phyloP scores from a whole-genome alignment of 177 flowering plant species.

The Vitis hybrid region DNA sequence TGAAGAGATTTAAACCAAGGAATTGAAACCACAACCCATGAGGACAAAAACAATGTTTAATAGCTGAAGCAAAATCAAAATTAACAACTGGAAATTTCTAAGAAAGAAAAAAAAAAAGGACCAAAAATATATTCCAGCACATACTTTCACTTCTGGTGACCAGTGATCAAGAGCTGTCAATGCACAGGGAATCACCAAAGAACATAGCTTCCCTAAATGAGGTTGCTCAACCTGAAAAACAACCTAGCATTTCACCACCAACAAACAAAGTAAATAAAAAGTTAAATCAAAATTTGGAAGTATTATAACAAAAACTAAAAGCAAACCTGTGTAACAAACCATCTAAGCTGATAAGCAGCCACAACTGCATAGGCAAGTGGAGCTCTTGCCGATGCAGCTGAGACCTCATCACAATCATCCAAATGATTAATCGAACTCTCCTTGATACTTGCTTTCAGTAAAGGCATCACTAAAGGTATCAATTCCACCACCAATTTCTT shows the following conservation, averaged over 20 bases:
- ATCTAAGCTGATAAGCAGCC: slow-evolving; percentile 83
- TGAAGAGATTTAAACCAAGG: slow-evolving; percentile 25
- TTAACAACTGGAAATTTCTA: too few relatives aligned
- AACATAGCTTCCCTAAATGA: slow-evolving; percentile 62
- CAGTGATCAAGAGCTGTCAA: slow-evolving; percentile 93
- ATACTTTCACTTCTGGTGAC: slow-evolving; percentile 89
- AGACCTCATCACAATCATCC: slow-evolving; percentile 47
- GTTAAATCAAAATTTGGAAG: neutral
- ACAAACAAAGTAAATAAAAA: neutral
- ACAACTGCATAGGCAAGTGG: slow-evolving; percentile 73
- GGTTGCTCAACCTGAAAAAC: slow-evolving; percentile 58
- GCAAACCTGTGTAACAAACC: slow-evolving; percentile 82
- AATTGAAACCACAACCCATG: neutral
- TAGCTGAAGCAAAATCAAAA: neutral
- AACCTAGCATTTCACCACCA: neutral
- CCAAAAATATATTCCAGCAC: slow-evolving; percentile 15
- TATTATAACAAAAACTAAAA: neutral
- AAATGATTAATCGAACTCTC: slow-evolving; percentile 61
- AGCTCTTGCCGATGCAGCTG: slow-evolving; percentile 67
- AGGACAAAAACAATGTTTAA: neutral
- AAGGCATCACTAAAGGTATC: slow-evolving; percentile 59
- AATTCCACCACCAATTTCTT: slow-evolving; percentile 53
- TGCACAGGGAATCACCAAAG: slow-evolving; percentile 83
- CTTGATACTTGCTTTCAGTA: slow-evolving; percentile 57
- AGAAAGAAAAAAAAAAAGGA: neutral